Percentiles rank a stretch among this genome's conserved stretches.
Evolutionary conservation across 1,139 yeast species (phyloP).

Genomic region (Saccharomyces hybrid): DNA sequence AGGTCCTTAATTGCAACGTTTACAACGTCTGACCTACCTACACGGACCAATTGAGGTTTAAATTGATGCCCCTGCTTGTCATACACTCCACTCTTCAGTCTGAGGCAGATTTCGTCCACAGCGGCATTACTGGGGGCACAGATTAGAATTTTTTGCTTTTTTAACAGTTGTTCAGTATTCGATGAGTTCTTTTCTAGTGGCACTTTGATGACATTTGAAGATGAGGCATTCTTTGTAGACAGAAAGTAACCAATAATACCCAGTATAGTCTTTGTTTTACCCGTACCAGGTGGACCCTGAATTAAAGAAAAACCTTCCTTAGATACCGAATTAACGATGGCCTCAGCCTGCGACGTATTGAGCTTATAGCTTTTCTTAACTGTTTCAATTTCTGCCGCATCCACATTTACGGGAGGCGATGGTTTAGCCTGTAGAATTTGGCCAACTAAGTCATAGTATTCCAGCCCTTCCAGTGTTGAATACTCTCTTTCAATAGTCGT

Average conservation of each 20-base stretch:
- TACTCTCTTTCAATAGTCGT: slow-evolving; percentile 90
- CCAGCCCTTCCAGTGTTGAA: slow-evolving; percentile 72
- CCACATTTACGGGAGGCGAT: slow-evolving; percentile 31
- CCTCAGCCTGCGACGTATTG: slow-evolving; percentile 84
- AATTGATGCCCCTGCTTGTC: slow-evolving; percentile 50
- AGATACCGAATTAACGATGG: slow-evolving; percentile 65
- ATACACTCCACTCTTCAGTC: slow-evolving; percentile 68
- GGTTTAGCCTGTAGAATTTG: slow-evolving; percentile 64
- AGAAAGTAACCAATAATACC: slow-evolving; percentile 82
- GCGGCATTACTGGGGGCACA: slow-evolving; percentile 99
- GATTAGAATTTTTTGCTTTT: slow-evolving; percentile 55
- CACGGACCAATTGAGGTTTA: slow-evolving; percentile 70
- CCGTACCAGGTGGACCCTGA: slow-evolving; percentile 98
- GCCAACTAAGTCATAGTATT: slow-evolving; percentile 65
- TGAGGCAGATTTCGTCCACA: slow-evolving; percentile 88
- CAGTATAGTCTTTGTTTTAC: slow-evolving; percentile 92
- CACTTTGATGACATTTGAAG: slow-evolving; percentile 21
- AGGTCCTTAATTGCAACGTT: slow-evolving; percentile 75
- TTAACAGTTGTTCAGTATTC: slow-evolving; percentile 22
- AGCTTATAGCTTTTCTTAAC: slow-evolving; percentile 49
- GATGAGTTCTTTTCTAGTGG: slow-evolving; percentile 15
- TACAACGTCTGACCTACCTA: slow-evolving; percentile 87
- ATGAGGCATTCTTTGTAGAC: slow-evolving; percentile 32
- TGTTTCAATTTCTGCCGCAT: slow-evolving; percentile 35
- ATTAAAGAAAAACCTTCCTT: slow-evolving; percentile 77